Conservation (phyloP, 2,329 filamentous ascomycete genomes). For the Colletotrichum viniferum region DNA sequence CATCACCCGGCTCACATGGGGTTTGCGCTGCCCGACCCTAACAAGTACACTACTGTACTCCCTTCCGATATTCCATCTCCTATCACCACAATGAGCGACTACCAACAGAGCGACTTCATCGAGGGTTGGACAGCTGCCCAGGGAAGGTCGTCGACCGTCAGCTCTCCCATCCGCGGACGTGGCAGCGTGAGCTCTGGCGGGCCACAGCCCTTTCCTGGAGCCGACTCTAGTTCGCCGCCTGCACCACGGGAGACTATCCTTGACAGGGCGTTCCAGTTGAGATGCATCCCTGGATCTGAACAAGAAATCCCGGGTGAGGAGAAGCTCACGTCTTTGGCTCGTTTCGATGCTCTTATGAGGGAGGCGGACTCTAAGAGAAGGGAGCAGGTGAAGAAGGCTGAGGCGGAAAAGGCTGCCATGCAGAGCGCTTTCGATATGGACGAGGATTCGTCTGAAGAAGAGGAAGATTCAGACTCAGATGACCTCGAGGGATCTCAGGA, state of each 20-base stretch:
- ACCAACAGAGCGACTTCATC: constrained; percentile 59
- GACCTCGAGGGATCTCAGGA: constrained; percentile 46
- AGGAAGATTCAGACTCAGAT: constrained; percentile 38
- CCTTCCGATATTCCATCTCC: constrained; percentile 61
- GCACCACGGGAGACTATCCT: constrained; percentile 67
- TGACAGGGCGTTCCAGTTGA: constrained; percentile 69
- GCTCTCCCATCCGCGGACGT: constrained; percentile 59
- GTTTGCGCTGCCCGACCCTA: constrained; percentile 45
- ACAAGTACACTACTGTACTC: constrained; percentile 53
- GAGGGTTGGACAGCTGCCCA: constrained; percentile 67
- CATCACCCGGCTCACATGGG: constrained; percentile 45
- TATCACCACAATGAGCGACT: constrained; percentile 55
- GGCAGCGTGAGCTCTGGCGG: constrained; percentile 60
- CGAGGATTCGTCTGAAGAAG: constrained; percentile 49
- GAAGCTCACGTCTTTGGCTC: constrained; percentile 67
- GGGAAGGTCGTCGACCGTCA: constrained; percentile 61
- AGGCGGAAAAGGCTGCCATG: constrained; percentile 34
- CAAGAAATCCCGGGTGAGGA: constrained; percentile 60
- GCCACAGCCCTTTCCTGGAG: constrained; percentile 36
- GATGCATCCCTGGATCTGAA: constrained; percentile 66
- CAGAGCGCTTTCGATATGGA: constrained; percentile 58
- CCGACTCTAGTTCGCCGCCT: constrained; percentile 55
- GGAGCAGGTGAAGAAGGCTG: constrained; percentile 39
- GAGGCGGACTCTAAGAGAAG: constrained; percentile 59
- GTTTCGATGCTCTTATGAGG: constrained; percentile 70